Base-by-base conservation (phyloP, 805 yeast species). In the Zygoascus flipseniorum region DNA sequence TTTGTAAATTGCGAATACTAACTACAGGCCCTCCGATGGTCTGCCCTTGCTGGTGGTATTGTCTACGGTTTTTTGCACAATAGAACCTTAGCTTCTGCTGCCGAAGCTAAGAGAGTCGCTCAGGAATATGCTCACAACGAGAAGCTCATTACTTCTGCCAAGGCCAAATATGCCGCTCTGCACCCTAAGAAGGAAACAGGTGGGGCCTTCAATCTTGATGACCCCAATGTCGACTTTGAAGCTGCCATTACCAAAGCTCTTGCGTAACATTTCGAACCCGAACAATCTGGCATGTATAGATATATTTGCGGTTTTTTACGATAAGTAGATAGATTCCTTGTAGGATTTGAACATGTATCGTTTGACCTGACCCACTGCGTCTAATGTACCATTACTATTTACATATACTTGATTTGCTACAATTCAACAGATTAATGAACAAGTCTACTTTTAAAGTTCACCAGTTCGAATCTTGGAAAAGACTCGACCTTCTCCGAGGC, bases 51-150 rank as follows among this genome's bases (percentile, higher is more conserved):
- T 52, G 81, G 88, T 62, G 99, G 99, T 71, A 76, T 90, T 55
- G 77, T 81, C 57, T 88, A 87, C 74, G 99, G 99, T 63, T 86
- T 89, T 60, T 78, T 78, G 70, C 96, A 89, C 77, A 86, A 95
- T 72, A 74, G 79, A 67, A 71, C 77, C 52, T 77, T 89, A 64
- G 82, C 83, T 64, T 64, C 79, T 23, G 76, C 77, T 53, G 89
- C 85, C 56, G 73, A 70, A 47, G 76, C 78, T 68, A 74, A 78
- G 65, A 79, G 76, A 52, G 86, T 81, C 64, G 73, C 74, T 52
- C 74, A 73, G 44, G 81, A 79, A 55, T 86, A 75, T 71, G 76
- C 79, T 58, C 74, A 79, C 60, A 81, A 87, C 71, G 79, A 81
- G 70, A 82, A 84, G 64, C 80, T 90, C 68, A 86, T 92, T 64